Evolutionary conservation across 176 grass and related monocot genomes (phyloP), one percentile per base, ranked within the genome.

Genomic region (Eleusine coracana): DNA sequence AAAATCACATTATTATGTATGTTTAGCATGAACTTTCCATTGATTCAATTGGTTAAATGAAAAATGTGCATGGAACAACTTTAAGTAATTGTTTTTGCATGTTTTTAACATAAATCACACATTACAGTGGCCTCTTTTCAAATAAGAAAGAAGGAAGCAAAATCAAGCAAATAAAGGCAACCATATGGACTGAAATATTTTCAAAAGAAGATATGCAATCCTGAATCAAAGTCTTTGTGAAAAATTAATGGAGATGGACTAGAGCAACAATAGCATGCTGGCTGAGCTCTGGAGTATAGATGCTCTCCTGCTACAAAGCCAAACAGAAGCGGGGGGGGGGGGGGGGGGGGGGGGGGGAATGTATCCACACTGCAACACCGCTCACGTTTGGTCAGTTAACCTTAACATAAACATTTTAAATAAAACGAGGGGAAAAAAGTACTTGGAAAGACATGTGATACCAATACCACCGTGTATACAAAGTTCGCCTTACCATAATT

Each of bases 121-220:
- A 44, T 8, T 44, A 9, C 41, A 11, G 44, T 46, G 10, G 44
- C 44, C 44, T 52, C 50, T 52, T 17, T 52, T 52, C 50, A 16
- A 12, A 52, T 52, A 17, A 17, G 50, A 2, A 64, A 42, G 56
- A 54, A 44, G 36, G 8, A 64, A 54, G 58, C 48, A 31, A 36
- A 42, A 8, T 7, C 6, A 52, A 34, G 51, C 5, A 36, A 63
- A 66, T 20, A 20, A 55, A 21, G 54, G 54, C 54, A 56, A 56
- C 54, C 1, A 73, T 5, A 28, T 41, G 28, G 39, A 85, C 29
- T 39, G 16, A 0, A 13, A 39, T 36, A 10, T 86, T 73, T 66
- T 56, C 34, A 40, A 51, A 85, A 86, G 34, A 38, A 79, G 27
- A 79, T 54, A 73, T 54, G 37, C 56, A 51, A 42, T 46, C 5